Base-by-base conservation (phyloP, 208 protist genomes). In the Acanthamoeba lenticulata region DNA sequence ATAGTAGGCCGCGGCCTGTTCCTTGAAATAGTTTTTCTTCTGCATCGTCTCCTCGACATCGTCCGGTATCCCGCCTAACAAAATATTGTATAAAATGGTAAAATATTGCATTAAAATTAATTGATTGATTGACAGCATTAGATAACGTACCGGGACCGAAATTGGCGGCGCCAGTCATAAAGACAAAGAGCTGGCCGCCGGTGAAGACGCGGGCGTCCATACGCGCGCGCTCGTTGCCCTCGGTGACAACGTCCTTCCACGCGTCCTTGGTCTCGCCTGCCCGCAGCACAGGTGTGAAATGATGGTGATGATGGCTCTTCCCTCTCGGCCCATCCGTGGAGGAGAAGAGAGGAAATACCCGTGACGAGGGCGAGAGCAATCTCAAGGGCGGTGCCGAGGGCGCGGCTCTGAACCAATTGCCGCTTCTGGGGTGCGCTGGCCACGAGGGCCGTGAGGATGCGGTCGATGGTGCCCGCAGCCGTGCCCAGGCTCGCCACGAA, bases 21-120 rank as follows among this genome's bases (percentile, higher is more conserved):
- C 79, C 45, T 60, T 88, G 45, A 60, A 88, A 42, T 60, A 88
- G 45, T 60, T 52, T 44, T 88, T 88, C 79, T 88, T 88, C 32
- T 88, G 79, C 32, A 60, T 36, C 1, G n/a, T 60, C 29, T 52
- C 79, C 34, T 88, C 45, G 19, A 42, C 79, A 27, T 60, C 79
- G 17, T 88, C 79, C 3, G 79, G 45, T 5, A 79, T 45, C 2
- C 69, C 69, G 21, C 69, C 69, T 79, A 21, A 60, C 11, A 60
- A 21, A n/a, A n/a, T n/a, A n/a, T n/a, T n/a, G n/a, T n/a, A n/a
- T n/a, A n/a, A n/a, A n/a, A n/a, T n/a, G n/a, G n/a, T n/a, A n/a
- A n/a, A n/a, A n/a, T n/a, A n/a, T n/a, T n/a, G n/a, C n/a, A n/a
- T n/a, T n/a, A n/a, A n/a, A n/a, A n/a, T n/a, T n/a, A 60, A 21